Evolutionary conservation across 1,284 basidiomycete genomes (phyloP).

Genomic region (Sphaerobolus stellatus): DNA sequence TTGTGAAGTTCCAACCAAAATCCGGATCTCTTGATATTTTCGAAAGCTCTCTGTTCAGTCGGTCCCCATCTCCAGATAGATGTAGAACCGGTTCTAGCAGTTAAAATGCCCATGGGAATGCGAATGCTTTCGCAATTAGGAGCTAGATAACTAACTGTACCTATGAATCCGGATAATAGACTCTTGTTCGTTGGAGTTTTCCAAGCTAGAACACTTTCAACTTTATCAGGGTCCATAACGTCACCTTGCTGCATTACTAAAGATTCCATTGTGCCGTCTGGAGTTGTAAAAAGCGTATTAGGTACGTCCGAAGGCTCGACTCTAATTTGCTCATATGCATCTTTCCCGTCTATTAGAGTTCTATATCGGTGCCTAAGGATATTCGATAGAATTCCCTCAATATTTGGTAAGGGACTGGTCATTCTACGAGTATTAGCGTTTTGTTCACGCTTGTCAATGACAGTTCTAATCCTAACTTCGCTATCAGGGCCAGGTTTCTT

Average conservation of each 20-base stretch:
- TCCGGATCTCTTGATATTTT: conserved; percentile 25
- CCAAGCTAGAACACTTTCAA: conserved; percentile 25
- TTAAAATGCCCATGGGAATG: conserved; percentile 23
- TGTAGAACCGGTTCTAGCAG: conserved; percentile 13
- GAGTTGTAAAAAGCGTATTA: conserved; percentile 23
- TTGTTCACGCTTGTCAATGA: conserved; percentile 28
- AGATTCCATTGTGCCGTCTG: conserved; percentile 37
- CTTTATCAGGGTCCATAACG: conserved; percentile 31
- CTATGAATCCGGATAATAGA: conserved; percentile 24
- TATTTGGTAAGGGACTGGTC: conserved; percentile 27
- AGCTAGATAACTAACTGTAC: conserved; percentile 27
- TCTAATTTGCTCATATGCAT: conserved; percentile 35
- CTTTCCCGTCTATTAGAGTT: conserved; percentile 20
- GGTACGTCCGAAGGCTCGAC: conserved; percentile 34
- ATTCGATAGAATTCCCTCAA: conserved; percentile 26
- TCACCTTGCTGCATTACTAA: conserved; percentile 32
- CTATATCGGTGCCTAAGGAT: conserved; percentile 22
- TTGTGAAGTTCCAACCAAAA: too few species aligned
- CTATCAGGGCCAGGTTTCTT: conserved; percentile 31
- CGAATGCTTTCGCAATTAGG: conserved; percentile 18
- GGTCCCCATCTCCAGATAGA: conserved; percentile 22
- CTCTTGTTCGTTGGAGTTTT: conserved; percentile 19
- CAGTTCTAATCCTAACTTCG: conserved; percentile 27
- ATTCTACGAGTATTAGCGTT: conserved; percentile 39
- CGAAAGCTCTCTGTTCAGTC: conserved; percentile 30